Conservation (phyloP, 2,329 filamentous ascomycete genomes). For the Didymella segeticola region DNA sequence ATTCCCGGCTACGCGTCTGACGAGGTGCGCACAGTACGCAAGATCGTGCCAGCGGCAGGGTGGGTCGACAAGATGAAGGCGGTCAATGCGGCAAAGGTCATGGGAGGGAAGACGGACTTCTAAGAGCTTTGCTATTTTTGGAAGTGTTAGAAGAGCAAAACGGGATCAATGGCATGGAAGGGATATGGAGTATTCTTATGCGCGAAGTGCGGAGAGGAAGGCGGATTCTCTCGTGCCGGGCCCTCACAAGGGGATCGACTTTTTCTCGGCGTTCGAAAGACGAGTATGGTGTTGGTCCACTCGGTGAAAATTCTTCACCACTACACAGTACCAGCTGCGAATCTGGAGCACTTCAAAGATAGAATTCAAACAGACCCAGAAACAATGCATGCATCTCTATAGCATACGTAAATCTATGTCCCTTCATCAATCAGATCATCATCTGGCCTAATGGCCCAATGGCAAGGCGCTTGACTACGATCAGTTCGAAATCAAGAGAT, state of each 20-base stretch:
- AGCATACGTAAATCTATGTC: neutral
- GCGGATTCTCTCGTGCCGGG: too few relatives aligned
- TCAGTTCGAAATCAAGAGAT: conserved; percentile 9
- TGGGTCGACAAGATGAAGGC: conserved; percentile 99
- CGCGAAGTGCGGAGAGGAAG: neutral
- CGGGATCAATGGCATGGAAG: too few relatives aligned
- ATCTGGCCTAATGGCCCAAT: conserved; percentile 54
- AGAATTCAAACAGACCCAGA: neutral
- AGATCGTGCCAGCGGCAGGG: conserved; percentile 83
- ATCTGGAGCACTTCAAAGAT: neutral
- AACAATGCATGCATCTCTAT: neutral
- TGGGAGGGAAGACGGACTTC: conserved; percentile 55
- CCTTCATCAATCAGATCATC: conserved; percentile 2
- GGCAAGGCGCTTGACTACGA: conserved; percentile 61
- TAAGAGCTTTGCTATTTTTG: too few relatives aligned
- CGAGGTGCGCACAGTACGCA: conserved; percentile 91
- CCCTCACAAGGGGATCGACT: neutral
- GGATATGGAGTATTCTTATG: neutral
- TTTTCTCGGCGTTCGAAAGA: neutral
- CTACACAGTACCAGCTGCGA: neutral
- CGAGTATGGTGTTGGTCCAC: neutral
- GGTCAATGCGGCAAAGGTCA: conserved; percentile 87
- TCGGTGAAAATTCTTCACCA: neutral
- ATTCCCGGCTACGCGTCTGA: conserved; percentile 95
- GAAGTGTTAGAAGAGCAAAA: neutral